Evolutionary conservation across 805 yeast species (phyloP), one percentile per base, ranked within the genome.

Genomic region (Pichia paraexigua): DNA sequence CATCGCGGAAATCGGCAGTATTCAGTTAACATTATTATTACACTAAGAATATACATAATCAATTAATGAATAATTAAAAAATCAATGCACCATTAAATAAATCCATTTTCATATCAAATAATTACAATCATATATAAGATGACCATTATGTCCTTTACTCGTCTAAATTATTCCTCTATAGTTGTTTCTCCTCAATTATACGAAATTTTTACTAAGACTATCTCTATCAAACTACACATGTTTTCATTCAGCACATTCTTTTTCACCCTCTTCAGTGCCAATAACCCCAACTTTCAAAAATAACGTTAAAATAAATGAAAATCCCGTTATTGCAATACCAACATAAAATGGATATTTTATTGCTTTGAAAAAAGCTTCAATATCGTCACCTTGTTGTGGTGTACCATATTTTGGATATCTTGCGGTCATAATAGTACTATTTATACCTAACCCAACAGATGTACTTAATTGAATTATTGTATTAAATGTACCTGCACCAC

Each of bases 401-500:
- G 63, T 58, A 22, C 73, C 73, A 50, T 65, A 71, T 11, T 52
- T 57, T 2, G 62, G 60, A 49, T 64, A 63, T 37, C 60, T 64
- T 3, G 74, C 59, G 18, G 66, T 53, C 20, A 72, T 65, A 44
- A 75, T 63, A 0, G 78, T 71, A 18, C 72, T 61, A 1, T 74
- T 63, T 1, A 74, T 55, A 24, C 77, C 74, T 6, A 75, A 60
- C 0, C 77, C 77, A 6, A 76, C 63, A 4, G 76, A 62, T 0
- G 71, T 64, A 41, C 75, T 63, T 28, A 76, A 53, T 51, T 74
- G 77, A 27, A 67, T 55, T 39, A 70, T 61, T 1, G 79, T 76
- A 54, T 73, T 76, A 56, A 76, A 75, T 4, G 75, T 64, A 17
- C 79, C 79, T 5, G 76, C 76, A 5, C 79, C 80, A 15, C 76